A percentile compares a stretch with the other conserved stretches of the same genome.
Conservation (phyloP, 2,329 filamentous ascomycete genomes). For the Curvularia hawaiiensis region DNA sequence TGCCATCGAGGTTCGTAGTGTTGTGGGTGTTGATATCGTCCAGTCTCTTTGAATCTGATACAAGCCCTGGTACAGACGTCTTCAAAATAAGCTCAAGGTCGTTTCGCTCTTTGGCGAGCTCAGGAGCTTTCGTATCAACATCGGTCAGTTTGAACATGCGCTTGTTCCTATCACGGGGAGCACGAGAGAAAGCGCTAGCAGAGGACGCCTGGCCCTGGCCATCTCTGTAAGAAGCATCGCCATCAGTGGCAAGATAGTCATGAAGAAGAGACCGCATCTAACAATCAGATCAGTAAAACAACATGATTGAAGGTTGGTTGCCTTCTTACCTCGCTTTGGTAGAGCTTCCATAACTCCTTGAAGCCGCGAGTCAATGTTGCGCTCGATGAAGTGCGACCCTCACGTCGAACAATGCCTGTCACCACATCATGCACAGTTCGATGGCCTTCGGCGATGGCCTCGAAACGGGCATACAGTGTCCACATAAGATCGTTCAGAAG, state of each 20-base stretch:
- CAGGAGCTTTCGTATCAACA: conserved; percentile 77
- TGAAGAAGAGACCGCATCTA: conserved; percentile 86
- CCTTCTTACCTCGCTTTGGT: conserved; percentile 77
- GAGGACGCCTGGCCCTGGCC: conserved; percentile 56
- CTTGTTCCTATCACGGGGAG: conserved; percentile 57
- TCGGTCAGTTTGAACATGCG: conserved; percentile 86
- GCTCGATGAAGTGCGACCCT: conserved; percentile 63
- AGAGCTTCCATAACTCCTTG: conserved; percentile 95
- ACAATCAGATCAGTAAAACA: conserved; percentile 6
- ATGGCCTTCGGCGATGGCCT: conserved; percentile 94
- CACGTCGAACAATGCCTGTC: conserved; percentile 80
- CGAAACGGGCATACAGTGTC: conserved; percentile 94
- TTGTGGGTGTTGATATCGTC: conserved; percentile 48
- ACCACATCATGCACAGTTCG: conserved; percentile 93
- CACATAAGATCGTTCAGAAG: conserved; percentile 91
- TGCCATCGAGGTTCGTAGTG: conserved; percentile 60
- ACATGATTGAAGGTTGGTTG: no score
- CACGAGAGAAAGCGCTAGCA: conserved; percentile 59
- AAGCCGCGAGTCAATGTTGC: conserved; percentile 82
- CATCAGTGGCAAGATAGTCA: conserved; percentile 94
- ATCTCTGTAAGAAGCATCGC: conserved; percentile 68
- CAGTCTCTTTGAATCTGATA: conserved; percentile 69
- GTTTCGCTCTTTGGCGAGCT: conserved; percentile 83
- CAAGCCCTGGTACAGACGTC: conserved; percentile 88
- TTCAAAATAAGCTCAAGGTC: conserved; percentile 89